Base-by-base conservation (phyloP, 176 grass and related monocot species). In the Musa schizocarpa region DNA sequence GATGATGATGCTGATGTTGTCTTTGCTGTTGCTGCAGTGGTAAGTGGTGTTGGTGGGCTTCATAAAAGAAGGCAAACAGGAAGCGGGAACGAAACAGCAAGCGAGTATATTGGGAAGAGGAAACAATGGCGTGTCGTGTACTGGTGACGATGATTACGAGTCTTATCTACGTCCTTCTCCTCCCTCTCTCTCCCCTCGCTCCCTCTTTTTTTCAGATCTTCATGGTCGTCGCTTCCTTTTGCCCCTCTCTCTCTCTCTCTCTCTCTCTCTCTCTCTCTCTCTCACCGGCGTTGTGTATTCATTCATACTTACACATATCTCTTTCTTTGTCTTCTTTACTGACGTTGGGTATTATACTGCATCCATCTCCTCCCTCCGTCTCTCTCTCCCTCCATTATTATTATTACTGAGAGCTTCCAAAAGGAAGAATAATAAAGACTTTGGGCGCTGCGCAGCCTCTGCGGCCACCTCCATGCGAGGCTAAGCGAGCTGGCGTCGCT, bases 401-500 rank as follows among this genome's bases (percentile, higher is more conserved):
- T 43, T 43, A 43, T 43, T 6, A 43, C 34, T 43, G 34, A 3
- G 34, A 43, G 34, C 34, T 43, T 43, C 61, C 19, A 25, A 49
- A 43, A 69, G 26, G 71, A 71, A 48, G 69, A 79, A 74, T 75
- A 56, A 24, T 54, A 9, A 55, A 23, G 50, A 21, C 20, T 54
- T 8, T 26, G n/a, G 52, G 50, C 34, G 52, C 23, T 50, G 34
- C 23, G 20, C 71, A 0, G 53, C 20, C 52, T 17, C 9, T 22
- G 20, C 71, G 0, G 53, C 50, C 71, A 14, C 9, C 21, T 21
- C 71, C 52, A 74, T 13, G 68, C 34, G 68, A 50, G 11, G 11
- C 48, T 70, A 49, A 21, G 68, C 68, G 19, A 71, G 69, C 82
- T 80, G 74, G 8, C 57, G 75, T 87, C 80, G 86, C 86, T 90